Evolutionary conservation across 768 basidiomycete species (phyloP).

Genomic region (Boletus sp.): DNA sequence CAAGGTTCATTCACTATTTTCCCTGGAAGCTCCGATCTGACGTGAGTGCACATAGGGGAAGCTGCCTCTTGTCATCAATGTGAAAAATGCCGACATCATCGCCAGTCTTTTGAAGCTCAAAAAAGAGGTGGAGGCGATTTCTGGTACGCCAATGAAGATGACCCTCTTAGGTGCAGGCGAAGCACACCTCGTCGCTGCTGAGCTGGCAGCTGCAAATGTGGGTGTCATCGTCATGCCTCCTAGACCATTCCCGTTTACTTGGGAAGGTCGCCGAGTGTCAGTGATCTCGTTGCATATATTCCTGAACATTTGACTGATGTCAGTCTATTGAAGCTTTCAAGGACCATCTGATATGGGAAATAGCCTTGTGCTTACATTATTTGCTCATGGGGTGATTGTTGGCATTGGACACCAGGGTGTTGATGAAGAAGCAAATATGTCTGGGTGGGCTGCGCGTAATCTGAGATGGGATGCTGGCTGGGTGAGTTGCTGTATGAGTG

Average conservation of each 20-base stretch:
- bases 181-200: conserved; percentile 43
- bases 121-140: conserved; percentile 44
- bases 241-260: conserved; percentile 60
- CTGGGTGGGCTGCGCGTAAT: conserved; percentile 81
- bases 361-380: conserved; percentile 60
- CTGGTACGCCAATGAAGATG: conserved; percentile 34
- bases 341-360: conserved; percentile 70
- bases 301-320: not conserved
- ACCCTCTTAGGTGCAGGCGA: conserved; percentile 63
- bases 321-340: conserved; percentile 43
- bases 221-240: conserved; percentile 69
- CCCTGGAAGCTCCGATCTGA: conserved; percentile 1
- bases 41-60: conserved; percentile 40
- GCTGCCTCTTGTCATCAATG: conserved; percentile 63
- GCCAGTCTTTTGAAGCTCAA: conserved; percentile 65
- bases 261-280: conserved; percentile 68
- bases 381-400: conserved; percentile 61
- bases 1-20: conserved; percentile 32
- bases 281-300: conserved; percentile 15
- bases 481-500: conserved; percentile 68
- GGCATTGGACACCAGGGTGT: conserved; percentile 47
- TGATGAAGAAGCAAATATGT: conserved; percentile 63
- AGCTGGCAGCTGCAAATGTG: conserved; percentile 54
- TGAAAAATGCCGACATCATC: conserved; percentile 75
- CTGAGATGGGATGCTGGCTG: conserved; percentile 84